Conservation (phyloP, 495 filamentous ascomycete genomes). For the Penicilliopsis zonata region DNA sequence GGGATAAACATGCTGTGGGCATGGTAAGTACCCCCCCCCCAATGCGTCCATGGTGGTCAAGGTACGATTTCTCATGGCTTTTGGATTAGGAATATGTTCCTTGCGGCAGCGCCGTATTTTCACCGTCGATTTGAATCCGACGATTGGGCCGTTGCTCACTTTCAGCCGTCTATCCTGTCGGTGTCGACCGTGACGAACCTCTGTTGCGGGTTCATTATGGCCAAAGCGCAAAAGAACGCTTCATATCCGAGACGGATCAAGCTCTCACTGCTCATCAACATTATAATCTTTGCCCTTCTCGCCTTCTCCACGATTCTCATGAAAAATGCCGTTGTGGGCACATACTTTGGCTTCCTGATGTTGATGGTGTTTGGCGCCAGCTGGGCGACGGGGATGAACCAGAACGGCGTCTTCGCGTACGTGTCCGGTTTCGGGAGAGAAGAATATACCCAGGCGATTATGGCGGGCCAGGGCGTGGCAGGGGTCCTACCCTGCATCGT, state of each 20-base stretch:
- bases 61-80: no score
- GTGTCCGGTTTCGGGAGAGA: conserved; percentile 70
- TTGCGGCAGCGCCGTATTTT: conserved; percentile 91
- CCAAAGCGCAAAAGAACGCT: conserved; percentile 63
- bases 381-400: conserved; percentile 70
- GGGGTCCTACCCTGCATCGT: conserved; percentile 84
- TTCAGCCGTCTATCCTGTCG: conserved; percentile 81
- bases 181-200: conserved; percentile 77
- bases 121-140: conserved; percentile 63
- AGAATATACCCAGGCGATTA: conserved; percentile 90
- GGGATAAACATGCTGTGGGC: conserved; percentile 95
- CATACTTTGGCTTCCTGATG: conserved; percentile 75
- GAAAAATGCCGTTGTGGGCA: conserved; percentile 40
- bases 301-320: conserved; percentile 66
- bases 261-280: conserved; percentile 59
- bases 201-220: conserved; percentile 55
- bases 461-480: conserved; percentile 87
- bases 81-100: conserved; percentile 84
- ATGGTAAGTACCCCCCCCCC: conserved; percentile 44
- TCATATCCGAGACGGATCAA: conserved; percentile 78
- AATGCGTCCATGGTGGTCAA: no score
- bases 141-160: conserved; percentile 61
- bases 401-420: conserved; percentile 92
- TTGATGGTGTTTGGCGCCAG: conserved; percentile 69
- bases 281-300: conserved; percentile 57